Percentiles rank a stretch among this genome's conserved stretches.
These are phyloP conservation scores for Pseudocercospora vitis DNA, from an alignment of 2,329 filamentous ascomycete genomes.

Conservation along the genomic window DNA sequence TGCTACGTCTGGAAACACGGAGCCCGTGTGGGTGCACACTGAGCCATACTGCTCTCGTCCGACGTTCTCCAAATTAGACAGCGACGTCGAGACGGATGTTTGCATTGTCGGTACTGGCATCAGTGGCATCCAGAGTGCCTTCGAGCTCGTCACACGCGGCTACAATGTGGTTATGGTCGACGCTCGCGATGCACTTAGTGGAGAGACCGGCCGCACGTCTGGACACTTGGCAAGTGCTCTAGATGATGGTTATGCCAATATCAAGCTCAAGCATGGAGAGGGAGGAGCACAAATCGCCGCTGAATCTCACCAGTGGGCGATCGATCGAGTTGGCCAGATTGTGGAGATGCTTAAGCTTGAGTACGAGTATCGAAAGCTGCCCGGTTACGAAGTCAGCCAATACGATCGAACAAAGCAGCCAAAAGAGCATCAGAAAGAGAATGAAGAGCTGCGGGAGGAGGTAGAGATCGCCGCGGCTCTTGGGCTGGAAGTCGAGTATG, in stretches of 20 bases:
- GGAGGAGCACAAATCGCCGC: slow-evolving; percentile 52
- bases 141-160: slow-evolving; percentile 55
- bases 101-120: slow-evolving; percentile 57
- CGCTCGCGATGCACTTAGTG: slow-evolving; percentile 55
- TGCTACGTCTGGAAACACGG: slow-evolving; percentile 52
- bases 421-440: slow-evolving; percentile 48
- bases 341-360: slow-evolving; percentile 52
- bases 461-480: slow-evolving; percentile 46
- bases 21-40: slow-evolving; percentile 56
- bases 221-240: slow-evolving; percentile 57
- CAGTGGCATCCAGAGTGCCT: slow-evolving; percentile 53
- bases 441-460: slow-evolving; percentile 50
- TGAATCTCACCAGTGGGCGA: slow-evolving; percentile 57
- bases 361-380: slow-evolving; percentile 56
- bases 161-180: slow-evolving; percentile 55
- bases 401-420: slow-evolving; percentile 42
- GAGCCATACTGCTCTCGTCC: slow-evolving; percentile 50
- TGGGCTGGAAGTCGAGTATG: slow-evolving; percentile 47
- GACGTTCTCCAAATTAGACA: slow-evolving; percentile 45
- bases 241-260: slow-evolving; percentile 55
- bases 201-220: slow-evolving; percentile 56
- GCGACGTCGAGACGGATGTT: slow-evolving; percentile 51
- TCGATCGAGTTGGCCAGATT: slow-evolving; percentile 54
- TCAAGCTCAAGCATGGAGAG: slow-evolving; percentile 55
- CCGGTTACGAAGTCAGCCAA: slow-evolving; percentile 54